These are phyloP conservation scores for Melampsora abietis-canadensis DNA, from an alignment of 1,284 basidiomycete species.

Conservation along the genomic window DNA sequence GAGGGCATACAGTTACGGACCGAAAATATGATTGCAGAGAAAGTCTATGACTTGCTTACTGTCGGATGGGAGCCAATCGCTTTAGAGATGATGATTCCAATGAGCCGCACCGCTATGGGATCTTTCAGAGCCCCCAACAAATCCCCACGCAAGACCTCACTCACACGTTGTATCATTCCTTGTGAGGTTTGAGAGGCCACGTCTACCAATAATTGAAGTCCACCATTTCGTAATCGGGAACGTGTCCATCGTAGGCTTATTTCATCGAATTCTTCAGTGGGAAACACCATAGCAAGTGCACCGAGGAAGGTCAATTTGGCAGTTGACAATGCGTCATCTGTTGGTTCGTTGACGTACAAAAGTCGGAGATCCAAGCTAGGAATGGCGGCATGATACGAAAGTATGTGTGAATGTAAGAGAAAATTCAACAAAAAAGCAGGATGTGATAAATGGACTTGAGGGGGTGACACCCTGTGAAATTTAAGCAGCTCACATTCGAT, in stretches of 20 bases:
- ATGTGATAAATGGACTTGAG: no score
- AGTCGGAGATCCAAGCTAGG: constrained; percentile 15
- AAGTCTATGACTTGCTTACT: constrained; percentile 6
- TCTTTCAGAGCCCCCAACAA: constrained; percentile 17
- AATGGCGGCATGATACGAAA: not conserved
- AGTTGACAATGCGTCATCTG: constrained; percentile 16
- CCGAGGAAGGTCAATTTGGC: constrained; percentile 19
- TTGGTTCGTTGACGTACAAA: constrained; percentile 8
- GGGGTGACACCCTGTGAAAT: no score
- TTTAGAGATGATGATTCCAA: constrained; percentile 39
- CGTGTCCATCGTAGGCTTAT: constrained; percentile 14
- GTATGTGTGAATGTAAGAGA: not conserved
- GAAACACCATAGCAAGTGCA: constrained; percentile 17
- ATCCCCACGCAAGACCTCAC: not conserved
- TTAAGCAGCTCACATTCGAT: not conserved
- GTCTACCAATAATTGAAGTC: constrained; percentile 20
- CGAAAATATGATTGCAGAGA: not conserved
- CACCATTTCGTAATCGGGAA: constrained; percentile 17
- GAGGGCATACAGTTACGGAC: not conserved
- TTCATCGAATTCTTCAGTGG: constrained; percentile 16
- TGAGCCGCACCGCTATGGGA: constrained; percentile 23
- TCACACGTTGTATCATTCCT: constrained; percentile 7
- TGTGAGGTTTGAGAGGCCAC: constrained; percentile 21
- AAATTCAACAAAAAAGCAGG: not conserved
- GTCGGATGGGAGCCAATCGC: constrained; percentile 10